Evolutionary conservation across 371 early-diverging fungal species (phyloP), one percentile per base, ranked within the genome.

Genomic region (Syncephalastrum sp.): DNA sequence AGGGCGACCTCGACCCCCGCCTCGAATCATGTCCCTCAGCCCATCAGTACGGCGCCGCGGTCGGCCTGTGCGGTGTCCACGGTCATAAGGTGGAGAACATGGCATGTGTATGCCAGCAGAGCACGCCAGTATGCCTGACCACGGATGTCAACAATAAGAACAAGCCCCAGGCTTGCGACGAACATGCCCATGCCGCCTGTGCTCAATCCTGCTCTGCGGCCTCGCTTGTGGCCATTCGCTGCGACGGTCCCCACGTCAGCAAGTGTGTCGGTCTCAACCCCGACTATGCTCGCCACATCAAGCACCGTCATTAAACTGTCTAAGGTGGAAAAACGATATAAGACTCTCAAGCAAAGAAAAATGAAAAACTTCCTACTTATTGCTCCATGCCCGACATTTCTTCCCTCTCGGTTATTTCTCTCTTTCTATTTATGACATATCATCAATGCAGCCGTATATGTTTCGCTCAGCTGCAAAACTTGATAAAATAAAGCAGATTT

Each of bases 71-170:
- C 29, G 46, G 27, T 7, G 10, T 38, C 16, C 44, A 59, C 41
- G 53, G 59, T 38, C 12, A 38, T 5, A 15, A 12, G 4, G 25
- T 24, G 19, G 17, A 15, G 3, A 17, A 53, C 24, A 4, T 59
- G 0, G 59, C 53, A 14, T 59, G 53, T 29, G 47, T 59, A 1
- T 59, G 59, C n/a, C 47, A 52, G 15, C 47, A 53, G 42, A 25
- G 41, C 23, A 45, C 47, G 47, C 53, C 59, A 2, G 44, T 53
- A 6, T 59, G 59, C 15, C 16, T 59, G 14, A 14, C 25, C 5
- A 21, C 41, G 13, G 48, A 59, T 27, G 19, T 52, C 15, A 23
- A 53, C 15, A 16, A 33, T 14, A n/a, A 15, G 8, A n/a, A 25
- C 17, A 42, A 46, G 24, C 13, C 53, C 14, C n/a, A 16, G 7